These are phyloP conservation scores for Fusarium falciforme DNA, from an alignment of 2,329 filamentous ascomycete species.

Conservation along the genomic window DNA sequence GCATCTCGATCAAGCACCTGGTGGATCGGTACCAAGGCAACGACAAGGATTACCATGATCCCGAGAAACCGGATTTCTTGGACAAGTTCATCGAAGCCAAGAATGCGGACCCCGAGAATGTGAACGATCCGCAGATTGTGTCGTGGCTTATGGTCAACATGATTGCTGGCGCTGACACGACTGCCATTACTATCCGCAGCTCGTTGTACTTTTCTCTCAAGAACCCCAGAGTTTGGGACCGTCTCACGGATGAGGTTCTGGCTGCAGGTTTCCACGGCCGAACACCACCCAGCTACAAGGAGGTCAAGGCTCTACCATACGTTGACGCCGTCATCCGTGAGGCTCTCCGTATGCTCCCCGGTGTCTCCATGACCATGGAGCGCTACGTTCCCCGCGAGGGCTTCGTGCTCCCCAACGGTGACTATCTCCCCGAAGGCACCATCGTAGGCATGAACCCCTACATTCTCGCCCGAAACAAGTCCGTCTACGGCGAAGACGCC, in stretches of 20 bases:
- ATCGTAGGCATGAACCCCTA: conserved; percentile 52
- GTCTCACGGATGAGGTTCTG: conserved; percentile 30
- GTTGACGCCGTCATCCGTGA: conserved; percentile 58
- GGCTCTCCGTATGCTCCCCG: conserved; percentile 57
- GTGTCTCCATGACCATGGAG: conserved; percentile 56
- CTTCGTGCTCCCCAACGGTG: conserved; percentile 46
- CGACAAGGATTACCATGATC: conserved; percentile 43
- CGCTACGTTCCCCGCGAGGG: conserved; percentile 56
- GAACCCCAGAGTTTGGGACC: conserved; percentile 27
- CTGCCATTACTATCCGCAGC: conserved; percentile 39
- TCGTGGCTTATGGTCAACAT: conserved; percentile 50
- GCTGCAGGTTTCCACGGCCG: conserved; percentile 1
- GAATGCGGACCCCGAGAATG: conserved; percentile 45
- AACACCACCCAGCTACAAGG: conserved; percentile 22
- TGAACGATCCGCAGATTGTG: conserved; percentile 51
- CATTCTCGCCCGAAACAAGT: conserved; percentile 50
- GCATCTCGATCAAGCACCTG: conserved; percentile 45
- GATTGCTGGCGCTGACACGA: conserved; percentile 42
- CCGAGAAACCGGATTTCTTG: conserved; percentile 49
- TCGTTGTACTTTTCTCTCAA: conserved; percentile 39
- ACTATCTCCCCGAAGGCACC: conserved; percentile 46
- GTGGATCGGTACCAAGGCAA: conserved; percentile 43
- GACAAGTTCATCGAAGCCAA: conserved; percentile 56
- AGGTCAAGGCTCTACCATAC: conserved; percentile 32
- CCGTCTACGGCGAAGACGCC: conserved; percentile 56